Evolutionary conservation across 2,329 filamentous ascomycete genomes (phyloP).

Genomic region (Pseudogymnoascus sp.): DNA sequence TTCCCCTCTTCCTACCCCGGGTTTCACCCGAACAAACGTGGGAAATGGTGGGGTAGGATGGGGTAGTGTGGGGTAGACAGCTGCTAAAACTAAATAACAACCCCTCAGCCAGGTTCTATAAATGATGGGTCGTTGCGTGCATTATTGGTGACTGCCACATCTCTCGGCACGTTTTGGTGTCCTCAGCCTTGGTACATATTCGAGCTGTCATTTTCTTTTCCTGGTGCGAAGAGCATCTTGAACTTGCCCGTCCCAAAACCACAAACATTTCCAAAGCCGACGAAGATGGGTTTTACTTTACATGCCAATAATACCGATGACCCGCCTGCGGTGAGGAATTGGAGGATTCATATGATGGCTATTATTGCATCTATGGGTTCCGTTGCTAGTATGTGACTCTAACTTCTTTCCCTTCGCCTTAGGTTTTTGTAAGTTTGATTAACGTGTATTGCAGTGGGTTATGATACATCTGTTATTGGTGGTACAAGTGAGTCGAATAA

Average conservation of each 20-base stretch:
- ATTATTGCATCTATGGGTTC: constrained; percentile 15
- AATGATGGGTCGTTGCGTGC: not conserved
- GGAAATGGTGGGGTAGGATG: not conserved
- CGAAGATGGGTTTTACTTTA: constrained; percentile 17
- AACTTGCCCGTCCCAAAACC: not conserved
- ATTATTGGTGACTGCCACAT: not conserved
- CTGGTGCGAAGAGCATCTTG: not conserved
- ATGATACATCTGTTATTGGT: constrained; percentile 51
- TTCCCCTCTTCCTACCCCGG: not conserved
- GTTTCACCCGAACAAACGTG: not conserved
- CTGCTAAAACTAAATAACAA: not conserved
- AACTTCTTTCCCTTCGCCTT: not conserved
- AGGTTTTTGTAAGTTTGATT: not conserved
- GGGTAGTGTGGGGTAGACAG: not conserved
- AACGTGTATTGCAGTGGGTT: constrained; percentile 11
- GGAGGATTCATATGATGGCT: constrained; percentile 22
- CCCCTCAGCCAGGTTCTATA: not conserved
- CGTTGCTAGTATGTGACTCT: constrained; percentile 6
- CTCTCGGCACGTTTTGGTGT: not conserved
- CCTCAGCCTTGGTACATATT: not conserved
- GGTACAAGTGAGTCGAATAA: constrained; percentile 44
- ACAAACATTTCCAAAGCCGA: not conserved
- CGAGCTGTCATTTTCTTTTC: not conserved
- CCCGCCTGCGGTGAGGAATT: constrained; percentile 22
- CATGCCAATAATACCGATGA: constrained; percentile 20